A percentile compares a stretch with the other conserved stretches of the same genome.
phyloP scores from a whole-genome alignment of 805 yeast genomes.

The Barnettozyma vustinii region DNA sequence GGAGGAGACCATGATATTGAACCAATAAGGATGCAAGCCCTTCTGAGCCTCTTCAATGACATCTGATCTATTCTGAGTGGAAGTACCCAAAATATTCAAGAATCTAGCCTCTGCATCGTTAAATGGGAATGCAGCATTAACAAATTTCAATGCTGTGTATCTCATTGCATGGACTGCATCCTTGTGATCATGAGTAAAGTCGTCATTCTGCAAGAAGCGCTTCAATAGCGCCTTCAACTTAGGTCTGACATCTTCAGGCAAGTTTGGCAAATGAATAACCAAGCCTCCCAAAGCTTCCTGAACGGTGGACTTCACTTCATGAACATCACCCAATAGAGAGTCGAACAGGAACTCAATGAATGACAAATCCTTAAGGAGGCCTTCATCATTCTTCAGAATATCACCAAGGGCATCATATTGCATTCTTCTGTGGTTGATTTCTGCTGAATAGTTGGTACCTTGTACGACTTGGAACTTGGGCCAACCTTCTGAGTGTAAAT shows the following conservation, averaged over 20 bases:
- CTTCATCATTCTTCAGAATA: conserved; percentile 44
- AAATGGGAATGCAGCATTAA: conserved; percentile 62
- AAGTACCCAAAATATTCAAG: conserved; percentile 61
- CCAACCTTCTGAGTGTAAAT: conserved; percentile 55
- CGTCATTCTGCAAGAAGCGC: conserved; percentile 33
- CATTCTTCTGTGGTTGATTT: conserved; percentile 44
- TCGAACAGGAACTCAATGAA: conserved; percentile 64
- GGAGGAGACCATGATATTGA: conserved; percentile 45
- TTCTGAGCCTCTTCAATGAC: conserved; percentile 72
- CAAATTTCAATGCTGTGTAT: conserved; percentile 58
- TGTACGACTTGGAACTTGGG: conserved; percentile 39
- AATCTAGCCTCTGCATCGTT: conserved; percentile 61
- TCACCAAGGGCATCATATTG: conserved; percentile 80
- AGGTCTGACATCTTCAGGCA: conserved; percentile 34
- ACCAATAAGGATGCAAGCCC: conserved; percentile 85
- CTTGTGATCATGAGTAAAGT: conserved; percentile 20
- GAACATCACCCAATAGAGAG: conserved; percentile 57
- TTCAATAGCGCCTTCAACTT: conserved; percentile 37
- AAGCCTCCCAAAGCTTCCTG: conserved; percentile 66
- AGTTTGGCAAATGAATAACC: conserved; percentile 39
- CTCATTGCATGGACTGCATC: conserved; percentile 45
- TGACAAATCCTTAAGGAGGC: conserved; percentile 39
- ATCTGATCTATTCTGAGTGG: conserved; percentile 56
- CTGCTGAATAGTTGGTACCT: conserved; percentile 31
- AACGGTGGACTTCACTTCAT: conserved; percentile 59